Base-by-base conservation (phyloP, 805 yeast genomes). In the Myxozyma lipomycoides region DNA sequence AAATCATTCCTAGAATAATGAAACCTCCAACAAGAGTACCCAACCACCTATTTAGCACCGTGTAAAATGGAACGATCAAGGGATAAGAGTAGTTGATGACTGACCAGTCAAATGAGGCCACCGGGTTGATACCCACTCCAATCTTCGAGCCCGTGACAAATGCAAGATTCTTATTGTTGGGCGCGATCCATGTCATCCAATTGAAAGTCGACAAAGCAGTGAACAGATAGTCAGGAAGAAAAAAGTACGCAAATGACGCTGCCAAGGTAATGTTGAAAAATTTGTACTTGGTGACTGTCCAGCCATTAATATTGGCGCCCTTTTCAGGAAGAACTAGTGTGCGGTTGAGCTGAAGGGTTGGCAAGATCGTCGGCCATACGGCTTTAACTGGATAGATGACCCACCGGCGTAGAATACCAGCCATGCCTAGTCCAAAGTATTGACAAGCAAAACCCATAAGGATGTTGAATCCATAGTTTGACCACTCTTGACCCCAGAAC, bases 191-290 rank as follows among this genome's bases (percentile, higher is more conserved):
- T 15, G 59, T 72, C 58, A 77, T 71, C 85, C 84, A 81, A 58
- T 73, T 77, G 66, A 84, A 83, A 60, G 77, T 76, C 0, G 81
- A 73, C 49, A 84, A 71, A 1, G 80, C 86, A 15, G 71, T 69
- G 68, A 82, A 82, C 22, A 84, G 69, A 61, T 72, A 82, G 48
- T 82, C 84, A 2, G 88, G 87, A 57, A 84, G 67, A 81, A 84
- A 82, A 61, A 78, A 79, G 76, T 82, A 83, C 2, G 74, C 55
- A 58, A 81, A 81, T 22, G 74, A 64, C n/a, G 67, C 64, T 15
- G 59, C 44, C 46, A 78, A 70, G 1, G 71, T 71, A 32, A 69
- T 46, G 26, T 71, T 53, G 66, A 82, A 82, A 57, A 79, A 76
- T 47, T 64, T 68, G 58, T 73, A 74, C 47, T 82, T 71, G 3